These are phyloP conservation scores for Podochytrium sp. DNA, from an alignment of 192 early-diverging fungal genomes.

Conservation along the genomic window DNA sequence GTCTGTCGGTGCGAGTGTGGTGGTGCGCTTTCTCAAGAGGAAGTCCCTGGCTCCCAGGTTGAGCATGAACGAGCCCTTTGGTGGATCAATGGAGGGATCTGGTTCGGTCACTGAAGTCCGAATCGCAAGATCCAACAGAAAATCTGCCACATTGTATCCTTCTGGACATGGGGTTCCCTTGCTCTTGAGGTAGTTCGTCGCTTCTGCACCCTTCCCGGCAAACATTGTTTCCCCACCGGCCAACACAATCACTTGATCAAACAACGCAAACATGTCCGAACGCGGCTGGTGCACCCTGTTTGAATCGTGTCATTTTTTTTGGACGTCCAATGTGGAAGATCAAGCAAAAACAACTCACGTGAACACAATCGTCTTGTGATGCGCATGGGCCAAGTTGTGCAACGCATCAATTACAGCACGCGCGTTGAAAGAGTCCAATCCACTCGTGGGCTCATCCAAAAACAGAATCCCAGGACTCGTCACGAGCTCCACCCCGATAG, in stretches of 20 bases:
- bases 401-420: constrained; percentile 67
- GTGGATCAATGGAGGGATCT: background rate
- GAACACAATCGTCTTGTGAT: constrained; percentile 75
- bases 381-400: constrained; percentile 59
- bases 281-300: constrained; percentile 84
- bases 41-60: background rate
- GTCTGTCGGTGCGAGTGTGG: background rate
- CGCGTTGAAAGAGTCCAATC: constrained; percentile 61
- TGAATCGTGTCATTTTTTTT: too few species aligned
- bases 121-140: constrained; percentile 63
- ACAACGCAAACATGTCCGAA: constrained; percentile 78
- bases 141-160: constrained; percentile 76
- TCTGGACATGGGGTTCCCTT: constrained; percentile 67
- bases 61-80: background rate
- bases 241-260: constrained; percentile 81
- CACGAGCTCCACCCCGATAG: constrained; percentile 59
- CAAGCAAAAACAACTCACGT: too few species aligned
- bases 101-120: background rate
- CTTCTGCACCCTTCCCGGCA: constrained; percentile 53
- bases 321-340: too few species aligned
- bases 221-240: constrained; percentile 68
- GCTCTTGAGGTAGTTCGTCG: constrained; percentile 52
- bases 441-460: constrained; percentile 63
- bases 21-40: background rate
- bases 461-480: constrained; percentile 56